Evolutionary conservation across 129 eudicot species (phyloP).

Genomic region (Helichrysum umbraculigerum): DNA sequence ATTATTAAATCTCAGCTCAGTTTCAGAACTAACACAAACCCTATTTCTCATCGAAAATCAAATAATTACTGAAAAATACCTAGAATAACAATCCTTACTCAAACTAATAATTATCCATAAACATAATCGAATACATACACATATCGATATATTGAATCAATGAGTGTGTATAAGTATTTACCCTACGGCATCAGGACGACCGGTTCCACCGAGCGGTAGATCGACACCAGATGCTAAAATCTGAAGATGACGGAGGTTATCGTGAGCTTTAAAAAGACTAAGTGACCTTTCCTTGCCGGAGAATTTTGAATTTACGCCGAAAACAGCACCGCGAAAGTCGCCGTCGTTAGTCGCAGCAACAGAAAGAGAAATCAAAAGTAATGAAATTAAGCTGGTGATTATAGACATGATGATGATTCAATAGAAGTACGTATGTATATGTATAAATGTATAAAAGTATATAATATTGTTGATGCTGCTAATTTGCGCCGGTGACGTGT

Average conservation of each 20-base stretch:
- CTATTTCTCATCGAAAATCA: background rate
- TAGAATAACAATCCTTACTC: background rate
- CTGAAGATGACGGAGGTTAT: slow-evolving; percentile 39
- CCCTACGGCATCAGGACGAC: slow-evolving; percentile 49
- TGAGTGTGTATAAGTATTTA: slow-evolving; percentile 10
- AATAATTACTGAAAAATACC: background rate
- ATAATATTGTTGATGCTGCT: background rate
- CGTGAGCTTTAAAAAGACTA: slow-evolving; percentile 42
- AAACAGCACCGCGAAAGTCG: slow-evolving; percentile 38
- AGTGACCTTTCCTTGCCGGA: slow-evolving; percentile 38
- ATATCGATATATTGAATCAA: background rate
- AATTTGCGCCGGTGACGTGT: slow-evolving; percentile 24
- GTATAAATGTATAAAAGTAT: background rate
- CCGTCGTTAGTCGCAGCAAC: slow-evolving; percentile 15
- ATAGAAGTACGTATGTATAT: slow-evolving; percentile 5
- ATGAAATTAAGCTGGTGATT: slow-evolving; percentile 18
- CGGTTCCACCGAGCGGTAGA: slow-evolving; percentile 44
- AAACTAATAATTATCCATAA: background rate
- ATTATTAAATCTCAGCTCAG: background rate
- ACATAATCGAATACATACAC: background rate
- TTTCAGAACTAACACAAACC: background rate
- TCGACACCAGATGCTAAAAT: slow-evolving; percentile 43
- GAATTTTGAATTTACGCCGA: slow-evolving; percentile 37
- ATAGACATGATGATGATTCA: background rate
- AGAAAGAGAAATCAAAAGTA: slow-evolving; percentile 19